Percentiles rank a stretch among this genome's conserved stretches.
phyloP scores from a whole-genome alignment of 140 eudicot species.

The Oenanthe javanica region DNA sequence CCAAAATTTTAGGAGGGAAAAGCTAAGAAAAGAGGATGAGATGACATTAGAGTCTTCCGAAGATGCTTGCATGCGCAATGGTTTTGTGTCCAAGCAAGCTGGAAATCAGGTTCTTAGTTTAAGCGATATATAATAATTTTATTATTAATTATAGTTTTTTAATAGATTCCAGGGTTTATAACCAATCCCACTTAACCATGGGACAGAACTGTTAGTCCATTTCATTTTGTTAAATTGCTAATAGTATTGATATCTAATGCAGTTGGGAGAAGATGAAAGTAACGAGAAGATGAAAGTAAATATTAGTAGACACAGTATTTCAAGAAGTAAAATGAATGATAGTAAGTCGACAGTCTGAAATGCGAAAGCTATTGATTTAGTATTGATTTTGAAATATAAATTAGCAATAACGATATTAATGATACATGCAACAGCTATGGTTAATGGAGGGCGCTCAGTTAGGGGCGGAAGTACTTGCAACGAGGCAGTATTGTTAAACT shows the following conservation, averaged over 20 bases:
- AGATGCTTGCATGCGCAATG: constrained; percentile 16
- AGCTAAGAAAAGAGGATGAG: constrained; percentile 28
- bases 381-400: constrained; percentile 11
- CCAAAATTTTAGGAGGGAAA: constrained; percentile 33
- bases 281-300: constrained; percentile 21
- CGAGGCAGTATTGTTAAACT: constrained; percentile 8
- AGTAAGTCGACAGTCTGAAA: not conserved
- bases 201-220: not conserved
- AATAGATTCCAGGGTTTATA: not conserved
- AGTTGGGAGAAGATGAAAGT: constrained; percentile 33
- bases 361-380: not conserved
- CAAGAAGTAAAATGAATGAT: constrained; percentile 18
- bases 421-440: constrained; percentile 8
- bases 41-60: constrained; percentile 19
- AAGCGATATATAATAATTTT: not conserved
- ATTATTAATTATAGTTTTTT: not conserved
- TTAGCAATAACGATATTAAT: constrained; percentile 18
- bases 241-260: constrained; percentile 14
- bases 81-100: constrained; percentile 26
- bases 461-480: constrained; percentile 15
- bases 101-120: constrained; percentile 41
- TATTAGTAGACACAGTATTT: constrained; percentile 17
- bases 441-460: constrained; percentile 17
- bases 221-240: constrained; percentile 11
- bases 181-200: not conserved